These are phyloP conservation scores for Boletales sp. DNA, from an alignment of 768 basidiomycete genomes.

Conservation along the genomic window DNA sequence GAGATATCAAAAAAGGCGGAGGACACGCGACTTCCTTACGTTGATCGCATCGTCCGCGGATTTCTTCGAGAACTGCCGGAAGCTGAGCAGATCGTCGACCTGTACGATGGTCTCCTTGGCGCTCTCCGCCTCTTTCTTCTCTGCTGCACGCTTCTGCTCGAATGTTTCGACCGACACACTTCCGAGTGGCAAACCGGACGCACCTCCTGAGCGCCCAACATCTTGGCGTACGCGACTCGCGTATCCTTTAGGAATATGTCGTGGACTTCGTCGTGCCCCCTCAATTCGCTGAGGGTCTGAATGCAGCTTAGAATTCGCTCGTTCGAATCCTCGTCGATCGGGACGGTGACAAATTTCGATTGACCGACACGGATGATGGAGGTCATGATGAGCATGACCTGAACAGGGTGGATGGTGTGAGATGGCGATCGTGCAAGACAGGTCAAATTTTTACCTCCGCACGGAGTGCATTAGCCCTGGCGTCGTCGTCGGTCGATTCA, in stretches of 20 bases:
- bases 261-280: conserved; percentile 52
- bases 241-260: conserved; percentile 84
- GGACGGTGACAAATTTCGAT: conserved; percentile 87
- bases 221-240: conserved; percentile 87
- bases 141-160: conserved; percentile 77
- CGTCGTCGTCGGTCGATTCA: conserved; percentile 47
- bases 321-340: conserved; percentile 98
- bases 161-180: neutral
- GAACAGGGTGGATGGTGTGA: neutral
- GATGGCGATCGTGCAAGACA: neutral
- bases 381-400: conserved; percentile 98
- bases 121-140: conserved; percentile 83
- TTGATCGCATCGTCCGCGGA: conserved; percentile 74
- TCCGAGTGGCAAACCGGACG: conserved; percentile 6
- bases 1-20: neutral
- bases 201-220: conserved; percentile 94
- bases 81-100: conserved; percentile 87
- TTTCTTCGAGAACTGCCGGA: conserved; percentile 96
- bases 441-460: conserved; percentile 61
- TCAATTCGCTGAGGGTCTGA: conserved; percentile 82
- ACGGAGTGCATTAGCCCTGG: conserved; percentile 64
- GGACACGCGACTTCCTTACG: conserved; percentile 33
- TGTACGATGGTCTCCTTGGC: conserved; percentile 69
- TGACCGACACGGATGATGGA: conserved; percentile 96
- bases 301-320: conserved; percentile 97